These are phyloP conservation scores for Torrubiellomyces zombiae DNA, from an alignment of 2,329 filamentous ascomycete species.

Conservation along the genomic window DNA sequence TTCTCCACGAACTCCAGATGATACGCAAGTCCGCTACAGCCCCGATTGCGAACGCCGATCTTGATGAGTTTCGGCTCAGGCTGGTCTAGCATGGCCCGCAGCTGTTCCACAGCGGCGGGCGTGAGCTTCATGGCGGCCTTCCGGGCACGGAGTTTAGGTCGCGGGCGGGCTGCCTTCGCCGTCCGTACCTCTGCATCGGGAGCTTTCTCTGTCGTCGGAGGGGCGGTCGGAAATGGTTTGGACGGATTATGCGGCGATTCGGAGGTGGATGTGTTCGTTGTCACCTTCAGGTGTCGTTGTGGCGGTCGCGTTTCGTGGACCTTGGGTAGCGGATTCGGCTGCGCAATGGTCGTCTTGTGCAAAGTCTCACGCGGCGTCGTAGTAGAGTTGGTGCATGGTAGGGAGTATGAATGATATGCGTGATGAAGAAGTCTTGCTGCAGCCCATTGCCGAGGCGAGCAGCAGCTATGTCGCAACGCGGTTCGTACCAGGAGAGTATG, in stretches of 20 bases:
- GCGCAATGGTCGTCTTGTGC: slow-evolving; percentile 29
- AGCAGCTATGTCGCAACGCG: slow-evolving; percentile 23
- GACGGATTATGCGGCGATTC: too few relatives aligned
- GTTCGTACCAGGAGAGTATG: slow-evolving; percentile 22
- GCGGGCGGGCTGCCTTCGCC: slow-evolving; percentile 29
- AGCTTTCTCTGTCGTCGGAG: too few relatives aligned
- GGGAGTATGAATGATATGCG: slow-evolving; percentile 35
- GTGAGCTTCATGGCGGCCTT: slow-evolving; percentile 89
- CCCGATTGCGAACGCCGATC: slow-evolving; percentile 83
- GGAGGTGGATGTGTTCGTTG: too few relatives aligned
- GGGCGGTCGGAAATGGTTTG: too few relatives aligned
- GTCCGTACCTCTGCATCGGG: slow-evolving; percentile 53
- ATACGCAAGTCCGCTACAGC: slow-evolving; percentile 87
- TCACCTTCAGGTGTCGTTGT: too few relatives aligned
- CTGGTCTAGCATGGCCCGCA: slow-evolving; percentile 61
- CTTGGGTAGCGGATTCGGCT: slow-evolving; percentile 26
- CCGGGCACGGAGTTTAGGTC: slow-evolving; percentile 36
- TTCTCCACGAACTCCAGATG: slow-evolving; percentile 92
- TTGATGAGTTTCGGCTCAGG: slow-evolving; percentile 87
- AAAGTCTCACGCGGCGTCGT: slow-evolving; percentile 24
- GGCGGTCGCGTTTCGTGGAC: slow-evolving; percentile 37
- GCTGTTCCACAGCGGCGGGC: slow-evolving; percentile 59
- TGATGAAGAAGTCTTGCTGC: slow-evolving; percentile 13
- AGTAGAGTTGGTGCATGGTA: slow-evolving; percentile 24
- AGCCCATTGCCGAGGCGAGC: slow-evolving; percentile 24